Evolutionary conservation across 2,329 filamentous ascomycete species (phyloP).

Genomic region (Aspergillus awamori): DNA sequence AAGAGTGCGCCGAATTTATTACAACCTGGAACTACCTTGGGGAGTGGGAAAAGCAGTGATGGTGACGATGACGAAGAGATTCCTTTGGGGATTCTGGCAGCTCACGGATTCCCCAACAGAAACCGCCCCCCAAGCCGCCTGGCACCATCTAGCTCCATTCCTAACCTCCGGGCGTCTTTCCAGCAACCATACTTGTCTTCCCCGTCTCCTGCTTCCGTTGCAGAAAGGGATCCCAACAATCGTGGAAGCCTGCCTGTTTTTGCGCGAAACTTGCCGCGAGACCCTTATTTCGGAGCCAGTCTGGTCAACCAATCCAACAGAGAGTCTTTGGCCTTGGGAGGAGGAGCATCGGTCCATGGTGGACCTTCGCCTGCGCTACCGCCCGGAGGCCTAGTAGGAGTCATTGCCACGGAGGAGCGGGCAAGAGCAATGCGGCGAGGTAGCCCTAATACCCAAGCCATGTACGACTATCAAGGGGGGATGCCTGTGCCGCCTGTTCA

Average conservation of each 20-base stretch:
- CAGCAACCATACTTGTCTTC: constrained; percentile 52
- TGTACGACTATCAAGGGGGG: constrained; percentile 39
- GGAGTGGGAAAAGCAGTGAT: constrained; percentile 43
- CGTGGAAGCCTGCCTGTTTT: constrained; percentile 72
- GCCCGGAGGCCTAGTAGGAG: constrained; percentile 79
- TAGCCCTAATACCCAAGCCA: constrained; percentile 69
- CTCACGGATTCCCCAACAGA: constrained; percentile 83
- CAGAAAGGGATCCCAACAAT: constrained; percentile 45
- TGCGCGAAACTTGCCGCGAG: constrained; percentile 77
- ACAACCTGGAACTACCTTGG: constrained; percentile 40
- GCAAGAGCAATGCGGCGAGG: constrained; percentile 76
- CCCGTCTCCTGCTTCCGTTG: constrained; percentile 60
- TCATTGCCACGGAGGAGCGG: constrained; percentile 84
- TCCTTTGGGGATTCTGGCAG: constrained; percentile 80
- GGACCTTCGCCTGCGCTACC: constrained; percentile 51
- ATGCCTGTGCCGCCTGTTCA: constrained; percentile 33
- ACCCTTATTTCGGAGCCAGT: constrained; percentile 81
- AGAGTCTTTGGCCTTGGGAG: constrained; percentile 73
- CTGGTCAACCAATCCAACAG: constrained; percentile 72
- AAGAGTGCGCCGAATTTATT: constrained; percentile 66
- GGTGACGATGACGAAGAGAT: constrained; percentile 86
- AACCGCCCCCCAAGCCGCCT: constrained; percentile 73
- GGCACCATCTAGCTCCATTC: constrained; percentile 67
- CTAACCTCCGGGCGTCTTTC: constrained; percentile 66
- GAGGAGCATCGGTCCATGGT: constrained; percentile 53